Conservation (phyloP, 768 basidiomycete species). For the Sarcomyxa edulis region DNA sequence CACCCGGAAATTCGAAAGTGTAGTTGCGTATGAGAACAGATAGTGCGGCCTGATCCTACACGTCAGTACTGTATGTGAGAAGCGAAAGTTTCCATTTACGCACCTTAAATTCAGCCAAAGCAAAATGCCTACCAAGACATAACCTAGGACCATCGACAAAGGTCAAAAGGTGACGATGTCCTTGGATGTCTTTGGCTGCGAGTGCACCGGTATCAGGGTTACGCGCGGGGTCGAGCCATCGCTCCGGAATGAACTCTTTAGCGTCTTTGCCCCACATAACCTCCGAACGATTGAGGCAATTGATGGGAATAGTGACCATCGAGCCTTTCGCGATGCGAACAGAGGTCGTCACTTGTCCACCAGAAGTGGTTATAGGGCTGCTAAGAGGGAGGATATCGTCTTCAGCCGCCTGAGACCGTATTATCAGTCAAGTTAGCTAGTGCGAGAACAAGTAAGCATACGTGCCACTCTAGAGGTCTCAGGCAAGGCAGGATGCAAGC, state of each 20-base stretch:
- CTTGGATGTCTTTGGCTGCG: conserved; percentile 36
- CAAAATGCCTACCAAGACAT: conserved; percentile 46
- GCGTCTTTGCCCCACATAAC: conserved; percentile 59
- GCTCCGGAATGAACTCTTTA: conserved; percentile 53
- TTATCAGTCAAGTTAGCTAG: too few species aligned
- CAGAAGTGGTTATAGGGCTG: conserved; percentile 35
- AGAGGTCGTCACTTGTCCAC: conserved; percentile 31
- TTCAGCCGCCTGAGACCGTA: conserved; percentile 37
- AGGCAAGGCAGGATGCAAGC: conserved; percentile 35
- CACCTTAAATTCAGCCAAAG: conserved; percentile 40
- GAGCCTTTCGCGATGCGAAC: conserved; percentile 46
- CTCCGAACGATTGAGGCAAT: conserved; percentile 42
- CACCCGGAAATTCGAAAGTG: conserved; percentile 30
- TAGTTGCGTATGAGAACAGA: conserved; percentile 36
- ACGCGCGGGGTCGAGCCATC: conserved; percentile 50
- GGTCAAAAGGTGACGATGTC: conserved; percentile 43
- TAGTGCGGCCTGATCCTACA: conserved; percentile 33
- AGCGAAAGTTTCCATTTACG: conserved; percentile 1
- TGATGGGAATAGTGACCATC: conserved; percentile 34
- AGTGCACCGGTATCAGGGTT: conserved; percentile 18
- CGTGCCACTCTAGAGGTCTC: conserved; percentile 33
- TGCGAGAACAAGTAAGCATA: conserved; percentile 1
- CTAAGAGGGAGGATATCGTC: conserved; percentile 61
- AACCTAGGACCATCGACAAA: conserved; percentile 48
- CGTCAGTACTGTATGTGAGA: not conserved